phyloP scores from a whole-genome alignment of 305 asterid species.

The Solanum hybrid region DNA sequence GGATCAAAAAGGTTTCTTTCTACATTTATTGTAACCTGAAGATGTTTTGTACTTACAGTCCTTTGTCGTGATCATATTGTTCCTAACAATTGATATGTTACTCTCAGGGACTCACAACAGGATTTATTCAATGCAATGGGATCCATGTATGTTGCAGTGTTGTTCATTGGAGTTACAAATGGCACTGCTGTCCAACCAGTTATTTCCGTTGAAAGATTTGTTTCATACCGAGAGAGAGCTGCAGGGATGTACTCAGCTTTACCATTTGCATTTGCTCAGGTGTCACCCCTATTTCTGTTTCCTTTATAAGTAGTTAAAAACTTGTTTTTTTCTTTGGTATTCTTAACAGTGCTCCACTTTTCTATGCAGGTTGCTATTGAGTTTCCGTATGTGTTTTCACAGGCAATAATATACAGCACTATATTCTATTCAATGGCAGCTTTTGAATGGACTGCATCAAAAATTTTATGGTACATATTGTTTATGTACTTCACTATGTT shows the following conservation, averaged over 20 bases:
- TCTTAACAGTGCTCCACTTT: slow-evolving; percentile 2
- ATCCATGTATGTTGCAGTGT: slow-evolving; percentile 80
- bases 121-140: slow-evolving; percentile 91
- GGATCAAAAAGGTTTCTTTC: slow-evolving; percentile 70
- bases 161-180: slow-evolving; percentile 77
- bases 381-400: slow-evolving; percentile 77
- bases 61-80: not conserved
- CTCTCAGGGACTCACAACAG: not conserved
- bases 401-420: slow-evolving; percentile 55
- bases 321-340: not conserved
- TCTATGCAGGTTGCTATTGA: slow-evolving; percentile 72
- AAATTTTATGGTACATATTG: slow-evolving; percentile 63
- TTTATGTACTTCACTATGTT: slow-evolving; percentile 80
- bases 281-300: slow-evolving; percentile 3
- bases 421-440: slow-evolving; percentile 80
- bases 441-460: slow-evolving; percentile 65
- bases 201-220: slow-evolving; percentile 90
- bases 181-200: slow-evolving; percentile 90
- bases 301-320: not conserved
- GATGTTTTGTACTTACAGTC: not conserved
- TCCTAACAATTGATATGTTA: not conserved
- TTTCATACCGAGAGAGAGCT: slow-evolving; percentile 89
- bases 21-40: not conserved
- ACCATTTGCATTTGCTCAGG: slow-evolving; percentile 95
- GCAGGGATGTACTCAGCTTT: slow-evolving; percentile 95